phyloP scores from a whole-genome alignment of 2,329 filamentous ascomycete genomes.

The Sporothrix brasiliensis region DNA sequence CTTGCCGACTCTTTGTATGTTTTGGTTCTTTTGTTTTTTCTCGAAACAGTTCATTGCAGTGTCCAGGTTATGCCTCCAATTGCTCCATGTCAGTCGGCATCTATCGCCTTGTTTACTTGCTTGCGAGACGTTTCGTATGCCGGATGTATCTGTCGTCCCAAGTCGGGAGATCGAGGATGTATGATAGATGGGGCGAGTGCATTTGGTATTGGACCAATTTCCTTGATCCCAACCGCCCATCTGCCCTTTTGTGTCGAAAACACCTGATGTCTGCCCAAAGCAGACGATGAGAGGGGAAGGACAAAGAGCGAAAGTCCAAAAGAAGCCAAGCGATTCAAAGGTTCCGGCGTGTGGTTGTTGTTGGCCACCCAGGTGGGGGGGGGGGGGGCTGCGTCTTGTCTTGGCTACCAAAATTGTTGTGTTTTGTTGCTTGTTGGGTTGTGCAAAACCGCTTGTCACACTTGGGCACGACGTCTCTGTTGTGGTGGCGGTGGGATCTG shows the following conservation, averaged over 20 bases:
- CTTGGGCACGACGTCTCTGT: constrained; percentile 4
- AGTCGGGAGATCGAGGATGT: not conserved
- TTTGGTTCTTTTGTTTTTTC: not conserved
- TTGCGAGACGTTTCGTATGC: constrained; percentile 10
- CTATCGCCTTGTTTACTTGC: not conserved
- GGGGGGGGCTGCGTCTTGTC: not conserved
- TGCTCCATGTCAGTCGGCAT: not conserved
- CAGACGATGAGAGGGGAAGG: not conserved
- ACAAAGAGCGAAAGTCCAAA: not conserved
- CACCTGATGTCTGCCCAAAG: not conserved
- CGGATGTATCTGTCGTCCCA: not conserved
- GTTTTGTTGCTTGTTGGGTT: not conserved
- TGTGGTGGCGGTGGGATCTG: not conserved
- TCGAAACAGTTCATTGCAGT: not conserved
- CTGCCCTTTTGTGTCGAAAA: not conserved
- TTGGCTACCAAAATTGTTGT: not conserved
- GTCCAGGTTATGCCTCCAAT: not conserved
- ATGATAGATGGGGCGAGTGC: not conserved
- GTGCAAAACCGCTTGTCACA: constrained; percentile 21
- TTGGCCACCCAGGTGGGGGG: not conserved
- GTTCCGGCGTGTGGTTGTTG: not conserved
- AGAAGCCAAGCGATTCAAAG: constrained; percentile 1
- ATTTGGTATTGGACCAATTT: not conserved
- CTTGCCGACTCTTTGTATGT: not conserved
- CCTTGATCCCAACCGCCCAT: not conserved